Percentiles rank a stretch among this genome's conserved stretches.
Evolutionary conservation across 805 yeast species (phyloP).

Genomic region (Kodamaea nitidulidarum): DNA sequence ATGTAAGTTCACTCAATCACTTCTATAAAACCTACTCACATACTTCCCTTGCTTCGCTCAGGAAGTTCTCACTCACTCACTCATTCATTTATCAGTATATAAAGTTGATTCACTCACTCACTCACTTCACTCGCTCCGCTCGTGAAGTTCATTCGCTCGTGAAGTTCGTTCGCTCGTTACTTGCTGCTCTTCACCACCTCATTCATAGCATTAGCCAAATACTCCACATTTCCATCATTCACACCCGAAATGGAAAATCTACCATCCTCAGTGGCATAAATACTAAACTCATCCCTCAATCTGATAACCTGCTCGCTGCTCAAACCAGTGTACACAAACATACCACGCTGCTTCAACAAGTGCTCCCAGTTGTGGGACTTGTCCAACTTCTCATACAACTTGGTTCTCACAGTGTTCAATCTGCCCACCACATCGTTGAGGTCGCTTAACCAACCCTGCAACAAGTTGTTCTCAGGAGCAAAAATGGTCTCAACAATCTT

Average conservation of each 20-base stretch:
- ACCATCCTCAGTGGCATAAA: conserved; percentile 87
- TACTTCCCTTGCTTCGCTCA: background rate
- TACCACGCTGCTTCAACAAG: conserved; percentile 85
- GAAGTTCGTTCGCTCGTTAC: background rate
- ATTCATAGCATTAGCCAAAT: conserved; percentile 60
- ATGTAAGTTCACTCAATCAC: no score
- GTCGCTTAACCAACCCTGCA: conserved; percentile 74
- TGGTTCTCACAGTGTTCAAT: conserved; percentile 65
- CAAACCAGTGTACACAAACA: conserved; percentile 93
- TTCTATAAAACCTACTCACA: no score
- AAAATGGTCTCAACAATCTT: conserved; percentile 79
- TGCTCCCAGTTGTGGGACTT: conserved; percentile 79
- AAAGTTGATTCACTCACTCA: no score
- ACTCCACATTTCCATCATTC: conserved; percentile 72
- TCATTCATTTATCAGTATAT: no score
- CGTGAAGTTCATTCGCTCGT: no score
- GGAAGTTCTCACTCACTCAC: background rate
- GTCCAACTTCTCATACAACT: conserved; percentile 60
- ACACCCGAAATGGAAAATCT: conserved; percentile 90
- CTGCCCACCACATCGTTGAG: conserved; percentile 77
- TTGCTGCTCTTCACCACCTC: conserved; percentile 37
- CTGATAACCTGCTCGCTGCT: conserved; percentile 62
- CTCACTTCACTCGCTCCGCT: no score
- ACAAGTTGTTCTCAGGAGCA: conserved; percentile 49
- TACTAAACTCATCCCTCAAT: conserved; percentile 66